Evolutionary conservation across 2,329 filamentous ascomycete species (phyloP).

Genomic region (Thyridium curvatum): DNA sequence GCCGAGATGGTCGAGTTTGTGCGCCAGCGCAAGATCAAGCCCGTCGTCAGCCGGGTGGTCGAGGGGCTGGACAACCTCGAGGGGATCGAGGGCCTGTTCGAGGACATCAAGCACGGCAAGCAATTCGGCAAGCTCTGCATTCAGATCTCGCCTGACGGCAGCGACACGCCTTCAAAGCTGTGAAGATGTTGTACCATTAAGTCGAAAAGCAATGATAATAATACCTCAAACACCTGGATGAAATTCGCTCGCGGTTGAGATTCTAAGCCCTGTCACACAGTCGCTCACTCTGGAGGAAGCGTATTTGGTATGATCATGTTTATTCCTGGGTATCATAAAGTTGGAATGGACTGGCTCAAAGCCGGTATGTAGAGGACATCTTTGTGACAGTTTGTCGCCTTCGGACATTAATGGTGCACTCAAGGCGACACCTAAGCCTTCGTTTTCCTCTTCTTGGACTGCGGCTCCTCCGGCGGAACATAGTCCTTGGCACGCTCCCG

Average conservation of each 20-base stretch:
- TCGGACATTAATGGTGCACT: too few species aligned
- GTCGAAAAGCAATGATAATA: too few species aligned
- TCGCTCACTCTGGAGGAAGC: too few species aligned
- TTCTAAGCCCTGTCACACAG: too few species aligned
- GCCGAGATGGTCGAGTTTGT: conserved; percentile 74
- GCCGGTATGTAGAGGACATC: too few species aligned
- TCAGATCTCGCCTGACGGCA: conserved; percentile 42
- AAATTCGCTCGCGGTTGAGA: too few species aligned
- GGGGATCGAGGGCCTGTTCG: conserved; percentile 77
- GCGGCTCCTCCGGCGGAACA: conserved; percentile 75
- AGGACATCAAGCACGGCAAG: conserved; percentile 76
- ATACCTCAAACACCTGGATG: too few species aligned
- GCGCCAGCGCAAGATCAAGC: conserved; percentile 62
- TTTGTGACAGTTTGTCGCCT: too few species aligned
- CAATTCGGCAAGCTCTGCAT: conserved; percentile 95
- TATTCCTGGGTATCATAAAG: too few species aligned
- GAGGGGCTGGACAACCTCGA: conserved; percentile 65
- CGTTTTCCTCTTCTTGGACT: conserved; percentile 58
- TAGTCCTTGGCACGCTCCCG: conserved; percentile 82
- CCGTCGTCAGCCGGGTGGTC: conserved; percentile 69
- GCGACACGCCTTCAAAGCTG: conserved; percentile 27
- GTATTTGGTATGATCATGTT: too few species aligned
- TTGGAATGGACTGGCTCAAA: too few species aligned
- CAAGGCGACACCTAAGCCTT: conserved; percentile 4
- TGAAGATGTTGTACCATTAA: conserved; percentile 18